Percentiles rank a stretch among this genome's conserved stretches.
Conservation (phyloP, 441 rosid genomes). For the Brassica balearica region DNA sequence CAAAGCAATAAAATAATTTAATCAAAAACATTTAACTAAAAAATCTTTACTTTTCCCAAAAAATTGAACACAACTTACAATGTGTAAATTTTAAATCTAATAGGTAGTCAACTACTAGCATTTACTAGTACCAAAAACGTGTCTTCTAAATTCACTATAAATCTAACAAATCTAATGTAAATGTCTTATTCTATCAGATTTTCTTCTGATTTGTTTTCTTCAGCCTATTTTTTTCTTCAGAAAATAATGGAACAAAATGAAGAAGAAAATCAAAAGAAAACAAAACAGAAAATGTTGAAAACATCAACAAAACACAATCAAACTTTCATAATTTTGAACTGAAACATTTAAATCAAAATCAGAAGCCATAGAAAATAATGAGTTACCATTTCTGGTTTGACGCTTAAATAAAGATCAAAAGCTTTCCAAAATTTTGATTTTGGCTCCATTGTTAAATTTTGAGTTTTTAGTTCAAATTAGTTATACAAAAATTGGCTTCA, state of each 20-base stretch:
- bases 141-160: slow-evolving; percentile 2
- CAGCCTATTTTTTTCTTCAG: not conserved
- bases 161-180: not conserved
- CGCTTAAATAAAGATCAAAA: no score
- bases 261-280: not conserved
- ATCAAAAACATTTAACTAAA: not conserved
- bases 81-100: not conserved
- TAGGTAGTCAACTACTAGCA: not conserved
- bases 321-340: no score
- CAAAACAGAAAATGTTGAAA: no score
- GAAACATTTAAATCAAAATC: no score
- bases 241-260: not conserved
- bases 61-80: not conserved
- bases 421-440: no score
- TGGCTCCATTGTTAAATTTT: no score
- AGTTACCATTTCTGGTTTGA: no score
- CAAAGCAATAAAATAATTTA: not conserved
- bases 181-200: not conserved
- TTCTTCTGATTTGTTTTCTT: no score
- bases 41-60: not conserved
- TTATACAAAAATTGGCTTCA: no score
- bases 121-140: not conserved
- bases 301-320: no score
- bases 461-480: no score
- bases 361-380: no score